Conservation (phyloP, 257 asterid species). For the Plantago elongata region DNA sequence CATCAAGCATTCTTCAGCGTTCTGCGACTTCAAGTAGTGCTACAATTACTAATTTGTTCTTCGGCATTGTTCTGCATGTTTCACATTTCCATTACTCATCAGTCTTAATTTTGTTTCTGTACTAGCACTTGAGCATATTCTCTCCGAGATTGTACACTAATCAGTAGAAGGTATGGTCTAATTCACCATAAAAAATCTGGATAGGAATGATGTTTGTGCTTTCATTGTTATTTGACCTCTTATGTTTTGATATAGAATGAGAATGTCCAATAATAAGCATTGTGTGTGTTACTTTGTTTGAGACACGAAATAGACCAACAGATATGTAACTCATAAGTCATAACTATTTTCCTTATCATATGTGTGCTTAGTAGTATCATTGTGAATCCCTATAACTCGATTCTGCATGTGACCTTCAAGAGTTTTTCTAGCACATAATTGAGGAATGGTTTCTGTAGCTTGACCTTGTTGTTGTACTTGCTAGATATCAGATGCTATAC, state of each 20-base stretch:
- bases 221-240: conserved; percentile 10
- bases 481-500: conserved; percentile 99
- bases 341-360: conserved; percentile 4
- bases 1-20: background rate
- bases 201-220: conserved; percentile 1
- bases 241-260: background rate
- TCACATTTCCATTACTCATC: background rate
- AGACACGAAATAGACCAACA: conserved; percentile 1
- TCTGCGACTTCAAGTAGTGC: background rate
- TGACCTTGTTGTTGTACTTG: conserved; percentile 35
- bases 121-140: conserved; percentile 7
- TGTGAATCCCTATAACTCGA: background rate
- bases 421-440: background rate
- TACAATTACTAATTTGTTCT: background rate
- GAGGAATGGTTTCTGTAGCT: conserved; percentile 6
- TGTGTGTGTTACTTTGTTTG: conserved; percentile 8
- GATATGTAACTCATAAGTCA: background rate
- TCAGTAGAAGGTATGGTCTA: conserved; percentile 8
- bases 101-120: background rate
- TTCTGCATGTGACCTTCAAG: conserved; percentile 5
- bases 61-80: background rate
- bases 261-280: background rate
- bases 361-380: conserved; percentile 13
- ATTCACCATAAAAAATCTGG: background rate
- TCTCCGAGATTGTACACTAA: conserved; percentile 6